phyloP scores from a whole-genome alignment of 2,329 filamentous ascomycete species.

The Lithohypha guttulata region DNA sequence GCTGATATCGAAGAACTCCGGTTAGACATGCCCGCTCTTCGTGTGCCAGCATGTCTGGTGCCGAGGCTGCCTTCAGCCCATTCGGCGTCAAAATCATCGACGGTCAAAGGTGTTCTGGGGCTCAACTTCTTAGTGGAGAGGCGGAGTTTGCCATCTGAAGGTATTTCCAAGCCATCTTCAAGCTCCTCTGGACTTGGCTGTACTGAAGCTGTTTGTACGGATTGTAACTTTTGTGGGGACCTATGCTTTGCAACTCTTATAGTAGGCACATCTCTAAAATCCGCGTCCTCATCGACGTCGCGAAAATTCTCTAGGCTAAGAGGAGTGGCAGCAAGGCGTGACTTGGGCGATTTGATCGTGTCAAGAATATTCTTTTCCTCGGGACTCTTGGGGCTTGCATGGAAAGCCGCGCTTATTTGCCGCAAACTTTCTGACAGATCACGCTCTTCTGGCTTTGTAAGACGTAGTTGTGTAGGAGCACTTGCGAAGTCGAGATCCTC shows the following conservation, averaged over 20 bases:
- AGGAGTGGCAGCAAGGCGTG: constrained; percentile 41
- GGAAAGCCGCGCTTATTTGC: constrained; percentile 47
- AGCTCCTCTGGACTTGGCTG: constrained; percentile 52
- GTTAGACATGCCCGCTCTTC: constrained; percentile 65
- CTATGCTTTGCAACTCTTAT: constrained; percentile 57
- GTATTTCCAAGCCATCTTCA: constrained; percentile 62
- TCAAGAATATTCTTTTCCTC: constrained; percentile 25
- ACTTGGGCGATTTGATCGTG: constrained; percentile 35
- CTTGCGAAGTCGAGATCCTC: constrained; percentile 64
- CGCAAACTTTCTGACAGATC: constrained; percentile 58
- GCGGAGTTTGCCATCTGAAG: constrained; percentile 51
- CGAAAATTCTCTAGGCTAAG: constrained; percentile 52
- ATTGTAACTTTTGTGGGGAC: constrained; percentile 36
- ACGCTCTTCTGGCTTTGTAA: constrained; percentile 52
- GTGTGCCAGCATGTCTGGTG: constrained; percentile 78
- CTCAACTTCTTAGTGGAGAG: constrained; percentile 51
- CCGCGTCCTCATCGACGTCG: constrained; percentile 50
- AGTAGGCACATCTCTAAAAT: constrained; percentile 53
- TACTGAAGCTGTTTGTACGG: constrained; percentile 26
- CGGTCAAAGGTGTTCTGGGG: constrained; percentile 51
- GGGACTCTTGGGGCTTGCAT: constrained; percentile 27
- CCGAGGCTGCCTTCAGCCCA: constrained; percentile 91
- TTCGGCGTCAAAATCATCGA: constrained; percentile 68
- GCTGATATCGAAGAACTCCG: constrained; percentile 81
- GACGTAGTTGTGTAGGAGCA: constrained; percentile 46